These are phyloP conservation scores for Echites panduratus DNA, from an alignment of 257 asterid species.

Conservation along the genomic window DNA sequence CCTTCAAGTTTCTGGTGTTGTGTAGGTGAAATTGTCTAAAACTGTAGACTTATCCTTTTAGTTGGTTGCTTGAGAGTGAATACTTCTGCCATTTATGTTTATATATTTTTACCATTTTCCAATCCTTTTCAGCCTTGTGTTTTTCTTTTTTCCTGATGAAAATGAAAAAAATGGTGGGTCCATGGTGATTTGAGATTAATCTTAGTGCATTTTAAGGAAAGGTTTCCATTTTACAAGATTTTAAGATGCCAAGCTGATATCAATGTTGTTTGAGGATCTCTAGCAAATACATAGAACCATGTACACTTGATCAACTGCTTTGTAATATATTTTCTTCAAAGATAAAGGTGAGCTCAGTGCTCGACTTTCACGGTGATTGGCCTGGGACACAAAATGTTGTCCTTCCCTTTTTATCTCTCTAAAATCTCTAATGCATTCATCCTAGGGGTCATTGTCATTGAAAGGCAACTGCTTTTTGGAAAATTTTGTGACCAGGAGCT, in stretches of 20 bases:
- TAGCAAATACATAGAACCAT: slow-evolving; percentile 2
- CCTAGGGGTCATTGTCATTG: slow-evolving; percentile 24
- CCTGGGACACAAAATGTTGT: neutral
- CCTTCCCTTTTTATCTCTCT: neutral
- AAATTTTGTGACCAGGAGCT: slow-evolving; percentile 91
- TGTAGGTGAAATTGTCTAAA: neutral
- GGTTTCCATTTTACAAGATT: neutral
- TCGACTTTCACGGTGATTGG: neutral
- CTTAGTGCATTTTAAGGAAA: neutral
- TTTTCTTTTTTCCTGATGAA: neutral
- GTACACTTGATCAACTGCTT: neutral
- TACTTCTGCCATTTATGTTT: neutral
- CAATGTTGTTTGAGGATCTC: neutral
- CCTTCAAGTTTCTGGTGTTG: neutral
- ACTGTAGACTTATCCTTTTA: neutral
- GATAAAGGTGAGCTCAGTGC: neutral
- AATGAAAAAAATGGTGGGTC: neutral
- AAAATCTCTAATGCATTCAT: slow-evolving; percentile 4
- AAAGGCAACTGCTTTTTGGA: slow-evolving; percentile 38
- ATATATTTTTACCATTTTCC: neutral
- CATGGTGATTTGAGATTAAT: neutral
- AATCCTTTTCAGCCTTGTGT: neutral
- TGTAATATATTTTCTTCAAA: neutral
- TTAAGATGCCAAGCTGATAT: neutral
- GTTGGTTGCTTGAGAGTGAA: neutral